These are phyloP conservation scores for Solanum paucissectum DNA, from an alignment of 257 asterid species.

Conservation along the genomic window DNA sequence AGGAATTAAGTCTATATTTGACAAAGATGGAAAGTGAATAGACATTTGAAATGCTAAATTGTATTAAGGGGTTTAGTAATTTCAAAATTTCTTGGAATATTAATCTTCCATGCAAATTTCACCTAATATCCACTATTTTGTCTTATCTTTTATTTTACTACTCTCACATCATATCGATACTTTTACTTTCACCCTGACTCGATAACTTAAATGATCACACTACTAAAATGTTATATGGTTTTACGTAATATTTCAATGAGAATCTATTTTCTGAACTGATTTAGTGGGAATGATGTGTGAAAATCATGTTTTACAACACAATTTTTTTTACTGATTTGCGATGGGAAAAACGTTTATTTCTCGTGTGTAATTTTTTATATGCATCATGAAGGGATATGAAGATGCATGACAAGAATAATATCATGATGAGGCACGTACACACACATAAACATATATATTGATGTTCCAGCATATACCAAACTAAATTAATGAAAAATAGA, in stretches of 20 bases:
- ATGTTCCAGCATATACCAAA: slow-evolving; percentile 16
- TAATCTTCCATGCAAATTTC: neutral
- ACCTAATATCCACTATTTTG: neutral
- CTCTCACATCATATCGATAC: neutral
- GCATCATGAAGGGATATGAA: neutral
- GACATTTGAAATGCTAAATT: neutral
- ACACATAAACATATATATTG: neutral
- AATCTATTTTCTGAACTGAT: neutral
- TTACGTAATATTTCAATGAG: too few species aligned
- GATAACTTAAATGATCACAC: neutral
- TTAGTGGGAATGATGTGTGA: too few species aligned
- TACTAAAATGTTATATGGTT: too few species aligned
- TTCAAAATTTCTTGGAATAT: neutral
- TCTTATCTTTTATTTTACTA: neutral
- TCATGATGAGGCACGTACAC: neutral
- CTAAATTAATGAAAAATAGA: slow-evolving; percentile 8
- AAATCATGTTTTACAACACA: too few species aligned
- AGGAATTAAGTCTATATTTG: neutral
- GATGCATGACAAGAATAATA: neutral
- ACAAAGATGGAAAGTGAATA: neutral
- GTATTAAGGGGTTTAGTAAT: neutral
- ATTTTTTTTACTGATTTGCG: neutral
- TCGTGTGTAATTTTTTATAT: neutral
- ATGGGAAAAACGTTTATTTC: neutral
- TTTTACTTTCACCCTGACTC: neutral